Conservation (phyloP, 2,329 filamentous ascomycete species). For the Aspergillus sp. region DNA sequence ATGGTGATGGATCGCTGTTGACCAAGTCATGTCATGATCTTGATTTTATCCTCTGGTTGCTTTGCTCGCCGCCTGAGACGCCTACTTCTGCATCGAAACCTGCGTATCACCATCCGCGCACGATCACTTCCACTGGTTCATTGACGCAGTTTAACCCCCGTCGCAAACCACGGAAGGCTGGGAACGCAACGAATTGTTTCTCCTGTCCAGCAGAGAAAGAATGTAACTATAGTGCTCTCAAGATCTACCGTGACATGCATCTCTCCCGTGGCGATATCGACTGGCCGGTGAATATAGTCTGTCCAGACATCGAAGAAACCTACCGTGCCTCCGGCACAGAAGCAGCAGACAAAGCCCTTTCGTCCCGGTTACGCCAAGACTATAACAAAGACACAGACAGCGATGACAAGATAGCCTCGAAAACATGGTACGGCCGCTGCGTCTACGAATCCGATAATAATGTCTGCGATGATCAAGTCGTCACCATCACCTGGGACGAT, state of each 20-base stretch:
- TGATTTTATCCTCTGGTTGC: conserved; percentile 83
- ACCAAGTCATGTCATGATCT: conserved; percentile 97
- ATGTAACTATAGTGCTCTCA: conserved; percentile 80
- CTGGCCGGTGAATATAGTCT: conserved; percentile 87
- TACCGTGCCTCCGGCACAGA: conserved; percentile 40
- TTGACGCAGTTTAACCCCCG: conserved; percentile 70
- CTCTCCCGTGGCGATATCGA: conserved; percentile 59
- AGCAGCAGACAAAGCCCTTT: conserved; percentile 47
- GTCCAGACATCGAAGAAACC: conserved; percentile 82
- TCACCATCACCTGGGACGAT: conserved; percentile 82
- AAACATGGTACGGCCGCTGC: conserved; percentile 81
- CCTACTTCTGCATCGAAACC: conserved; percentile 28
- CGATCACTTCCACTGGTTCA: conserved; percentile 67
- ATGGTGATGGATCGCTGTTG: conserved; percentile 70
- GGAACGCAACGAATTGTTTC: conserved; percentile 76
- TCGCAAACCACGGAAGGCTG: conserved; percentile 70
- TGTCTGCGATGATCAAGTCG: conserved; percentile 86
- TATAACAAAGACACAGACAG: conserved; percentile 48
- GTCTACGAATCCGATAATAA: conserved; percentile 91
- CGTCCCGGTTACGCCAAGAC: conserved; percentile 46
- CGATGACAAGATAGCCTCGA: conserved; percentile 46
- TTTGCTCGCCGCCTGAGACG: conserved; percentile 58
- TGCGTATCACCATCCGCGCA: conserved; percentile 61
- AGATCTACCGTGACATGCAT: conserved; percentile 67
- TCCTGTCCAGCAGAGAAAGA: conserved; percentile 65